phyloP scores from a whole-genome alignment of 2,329 filamentous ascomycete species.

The Arthrobotrys megalospora region DNA sequence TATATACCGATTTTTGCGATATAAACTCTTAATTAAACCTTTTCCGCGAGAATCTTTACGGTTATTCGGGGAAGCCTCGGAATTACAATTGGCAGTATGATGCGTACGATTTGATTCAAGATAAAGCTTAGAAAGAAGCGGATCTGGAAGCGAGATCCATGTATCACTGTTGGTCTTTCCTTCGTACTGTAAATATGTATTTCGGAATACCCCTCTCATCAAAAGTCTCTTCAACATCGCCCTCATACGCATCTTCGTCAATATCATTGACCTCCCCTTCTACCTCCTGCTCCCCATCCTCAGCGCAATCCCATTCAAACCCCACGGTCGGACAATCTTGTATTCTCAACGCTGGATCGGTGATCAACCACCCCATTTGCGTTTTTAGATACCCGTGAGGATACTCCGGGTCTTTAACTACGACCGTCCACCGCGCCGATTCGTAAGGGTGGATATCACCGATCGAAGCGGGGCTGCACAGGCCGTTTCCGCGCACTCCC shows the following conservation, averaged over 20 bases:
- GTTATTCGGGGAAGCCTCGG: not conserved
- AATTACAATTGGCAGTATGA: not conserved
- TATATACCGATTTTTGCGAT: not conserved
- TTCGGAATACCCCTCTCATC: constrained; percentile 35
- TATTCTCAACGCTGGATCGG: constrained; percentile 8
- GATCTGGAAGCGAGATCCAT: not conserved
- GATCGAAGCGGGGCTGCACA: constrained; percentile 15
- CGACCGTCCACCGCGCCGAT: constrained; percentile 15
- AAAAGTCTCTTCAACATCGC: constrained; percentile 13
- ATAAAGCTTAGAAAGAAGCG: not conserved
- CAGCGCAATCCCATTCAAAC: constrained; percentile 35
- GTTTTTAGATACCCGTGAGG: constrained; percentile 11
- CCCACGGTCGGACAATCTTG: constrained; percentile 42
- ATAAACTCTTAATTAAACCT: not conserved
- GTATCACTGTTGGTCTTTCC: not conserved
- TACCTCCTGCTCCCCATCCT: constrained; percentile 38
- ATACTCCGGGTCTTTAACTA: constrained; percentile 4
- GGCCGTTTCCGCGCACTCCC: constrained; percentile 42
- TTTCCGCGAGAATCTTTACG: not conserved
- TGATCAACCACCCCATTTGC: constrained; percentile 41
- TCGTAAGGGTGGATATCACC: constrained; percentile 31
- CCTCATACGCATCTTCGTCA: constrained; percentile 31
- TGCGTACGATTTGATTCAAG: not conserved
- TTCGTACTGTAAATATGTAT: constrained; percentile 30
- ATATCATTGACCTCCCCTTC: constrained; percentile 43